phyloP scores from a whole-genome alignment of 179 eudicot genomes.

The Kewa caespitosa region DNA sequence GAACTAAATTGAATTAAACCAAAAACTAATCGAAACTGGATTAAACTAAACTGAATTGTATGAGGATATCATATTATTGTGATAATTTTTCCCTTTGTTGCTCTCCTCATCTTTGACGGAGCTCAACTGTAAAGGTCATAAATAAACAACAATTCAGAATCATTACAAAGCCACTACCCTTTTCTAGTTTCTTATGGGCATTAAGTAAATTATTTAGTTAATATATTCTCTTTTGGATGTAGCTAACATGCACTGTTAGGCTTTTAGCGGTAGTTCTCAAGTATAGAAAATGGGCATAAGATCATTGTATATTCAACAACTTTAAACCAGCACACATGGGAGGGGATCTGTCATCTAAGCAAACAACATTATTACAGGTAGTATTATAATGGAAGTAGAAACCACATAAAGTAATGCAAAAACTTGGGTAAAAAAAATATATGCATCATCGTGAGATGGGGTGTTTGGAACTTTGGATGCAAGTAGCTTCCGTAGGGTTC shows the following conservation, averaged over 20 bases:
- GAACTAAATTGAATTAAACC: background rate
- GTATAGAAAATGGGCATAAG: background rate
- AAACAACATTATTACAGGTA: too few relatives aligned
- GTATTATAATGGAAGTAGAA: too few relatives aligned
- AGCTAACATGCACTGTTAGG: too few relatives aligned
- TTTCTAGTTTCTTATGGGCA: constrained; percentile 1
- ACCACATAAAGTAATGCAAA: too few relatives aligned
- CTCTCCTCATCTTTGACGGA: background rate
- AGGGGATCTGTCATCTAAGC: constrained; percentile 8
- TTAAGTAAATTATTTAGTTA: background rate
- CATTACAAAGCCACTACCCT: constrained; percentile 24
- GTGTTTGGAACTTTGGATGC: too few relatives aligned
- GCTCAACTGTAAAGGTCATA: constrained; percentile 19
- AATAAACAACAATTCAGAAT: constrained; percentile 10
- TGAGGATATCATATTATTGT: background rate
- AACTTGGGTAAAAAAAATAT: too few relatives aligned
- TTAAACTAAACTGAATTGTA: background rate
- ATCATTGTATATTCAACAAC: constrained; percentile 12
- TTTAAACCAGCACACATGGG: constrained; percentile 31
- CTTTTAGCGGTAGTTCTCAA: background rate
- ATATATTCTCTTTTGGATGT: constrained; percentile 3
- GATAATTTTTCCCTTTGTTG: background rate
- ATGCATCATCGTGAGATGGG: too few relatives aligned
- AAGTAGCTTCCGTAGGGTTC: too few relatives aligned
- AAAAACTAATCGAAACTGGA: background rate